Percentiles rank a stretch among this genome's conserved stretches.
phyloP scores from a whole-genome alignment of 139 green algal species.

The Dunaliella primolecta region DNA sequence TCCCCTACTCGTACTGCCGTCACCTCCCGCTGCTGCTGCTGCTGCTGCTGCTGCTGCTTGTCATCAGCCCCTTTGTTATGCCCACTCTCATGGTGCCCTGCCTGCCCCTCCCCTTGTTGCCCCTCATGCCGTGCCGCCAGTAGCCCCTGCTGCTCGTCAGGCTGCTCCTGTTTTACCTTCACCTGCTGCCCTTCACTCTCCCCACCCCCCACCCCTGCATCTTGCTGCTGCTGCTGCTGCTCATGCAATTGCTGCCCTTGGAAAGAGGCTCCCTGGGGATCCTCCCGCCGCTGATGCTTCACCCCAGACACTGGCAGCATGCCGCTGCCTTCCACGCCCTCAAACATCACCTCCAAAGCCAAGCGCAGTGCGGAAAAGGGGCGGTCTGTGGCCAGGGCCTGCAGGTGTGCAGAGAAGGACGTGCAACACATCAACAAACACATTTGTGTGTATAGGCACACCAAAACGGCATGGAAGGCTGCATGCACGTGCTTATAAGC shows the following conservation, averaged over 20 bases:
- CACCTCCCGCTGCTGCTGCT: slow-evolving; percentile 19
- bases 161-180: slow-evolving; percentile 2
- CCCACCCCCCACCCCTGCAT: neutral
- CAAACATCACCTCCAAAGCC: slow-evolving; percentile 87
- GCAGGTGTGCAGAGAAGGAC: no score
- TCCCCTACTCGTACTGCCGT: slow-evolving; percentile 50
- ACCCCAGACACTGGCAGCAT: slow-evolving; percentile 16
- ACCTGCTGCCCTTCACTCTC: neutral
- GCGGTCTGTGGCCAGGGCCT: slow-evolving; percentile 4
- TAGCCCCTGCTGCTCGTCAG: neutral
- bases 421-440: no score
- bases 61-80: no score
- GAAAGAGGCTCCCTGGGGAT: neutral
- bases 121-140: neutral
- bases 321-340: slow-evolving; percentile 66
- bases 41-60: slow-evolving; percentile 7
- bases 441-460: no score
- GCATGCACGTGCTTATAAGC: no score
- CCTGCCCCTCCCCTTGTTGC: neutral
- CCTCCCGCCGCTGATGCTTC: neutral
- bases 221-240: neutral
- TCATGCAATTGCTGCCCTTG: neutral
- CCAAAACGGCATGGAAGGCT: no score
- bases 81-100: no score
- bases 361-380: slow-evolving; percentile 67